Evolutionary conservation across 2,329 filamentous ascomycete genomes (phyloP), one percentile per base, ranked within the genome.

Genomic region (Ophiostoma triangulosporum): DNA sequence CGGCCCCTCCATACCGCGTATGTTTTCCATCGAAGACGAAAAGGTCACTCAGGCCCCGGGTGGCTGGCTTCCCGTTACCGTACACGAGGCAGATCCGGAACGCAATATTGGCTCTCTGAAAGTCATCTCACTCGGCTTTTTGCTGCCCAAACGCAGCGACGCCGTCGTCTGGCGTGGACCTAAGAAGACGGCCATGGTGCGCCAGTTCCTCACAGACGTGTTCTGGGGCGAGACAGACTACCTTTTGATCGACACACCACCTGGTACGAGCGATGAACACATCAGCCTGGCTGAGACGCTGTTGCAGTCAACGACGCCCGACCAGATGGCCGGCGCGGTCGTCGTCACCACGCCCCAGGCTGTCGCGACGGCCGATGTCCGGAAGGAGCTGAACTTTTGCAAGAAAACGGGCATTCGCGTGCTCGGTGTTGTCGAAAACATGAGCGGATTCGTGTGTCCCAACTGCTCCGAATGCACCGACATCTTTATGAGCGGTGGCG

Each of bases 151-250:
- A 57, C 76, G 91, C 61, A 87, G 86, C 57, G 89, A 96, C 62
- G 91, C 93, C 0, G 90, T 98, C 0, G 93, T 98, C 36, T 98
- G 93, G 93, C 81, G 93, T 52, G 93, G 93, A 0, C 93, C 93
- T 2, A 98, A 98, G 70, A 98, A 98, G 72, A 98, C 93, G 4
- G 93, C 93, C 50, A 98, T 98, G 93, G 88, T 98, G 55, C 82
- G 90, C 38, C 93, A 98, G 67, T 98, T 98, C 65, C 74, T 98
- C 27, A 85, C 86, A 1, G 90, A 96, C 64, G 90, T 96, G 4
- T 75, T 88, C 29, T 97, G 93, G 93, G 78, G 80, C 52, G 78
- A 83, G 24, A 80, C 88, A n/a, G 91, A 97, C 66, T 97, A 88
- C 64, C 75, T 98, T 0, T 78, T 98, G 56, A 88, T 98, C 63